These are phyloP conservation scores for Arctium lappa DNA, from an alignment of 129 eudicot species.

Conservation along the genomic window DNA sequence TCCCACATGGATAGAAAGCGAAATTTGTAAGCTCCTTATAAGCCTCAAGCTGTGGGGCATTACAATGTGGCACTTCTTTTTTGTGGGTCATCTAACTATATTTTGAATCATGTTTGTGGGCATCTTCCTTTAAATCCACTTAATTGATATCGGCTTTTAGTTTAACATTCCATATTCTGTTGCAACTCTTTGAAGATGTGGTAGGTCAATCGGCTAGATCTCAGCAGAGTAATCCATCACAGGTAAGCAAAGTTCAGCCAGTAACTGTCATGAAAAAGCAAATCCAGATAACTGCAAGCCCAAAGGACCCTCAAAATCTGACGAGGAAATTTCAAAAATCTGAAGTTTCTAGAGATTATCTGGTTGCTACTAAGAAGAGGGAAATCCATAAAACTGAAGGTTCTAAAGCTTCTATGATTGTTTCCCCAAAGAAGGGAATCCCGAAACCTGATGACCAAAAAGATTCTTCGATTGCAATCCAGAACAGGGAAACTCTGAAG, in stretches of 20 bases:
- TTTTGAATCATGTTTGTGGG: background rate
- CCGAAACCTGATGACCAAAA: background rate
- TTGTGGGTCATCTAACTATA: background rate
- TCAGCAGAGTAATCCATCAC: background rate
- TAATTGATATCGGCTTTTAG: background rate
- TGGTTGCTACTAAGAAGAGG: background rate
- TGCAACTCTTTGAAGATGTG: background rate
- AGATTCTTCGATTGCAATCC: background rate
- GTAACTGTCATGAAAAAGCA: background rate
- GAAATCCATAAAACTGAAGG: background rate
- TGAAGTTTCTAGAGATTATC: conserved; percentile 1
- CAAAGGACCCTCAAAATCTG: background rate
- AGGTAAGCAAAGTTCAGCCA: background rate
- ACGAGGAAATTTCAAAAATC: background rate
- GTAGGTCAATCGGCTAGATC: background rate
- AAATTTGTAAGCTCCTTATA: too few relatives aligned
- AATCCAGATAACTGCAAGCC: background rate
- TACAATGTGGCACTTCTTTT: background rate
- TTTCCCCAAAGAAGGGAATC: background rate
- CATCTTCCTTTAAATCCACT: background rate
- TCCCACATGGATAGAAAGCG: too few relatives aligned
- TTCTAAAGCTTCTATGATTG: background rate
- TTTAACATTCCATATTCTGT: background rate
- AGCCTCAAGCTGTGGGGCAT: too few relatives aligned
- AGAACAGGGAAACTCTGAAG: background rate